Percentiles rank a stretch among this genome's conserved stretches.
phyloP scores from a whole-genome alignment of 805 yeast species.

The Kodamaea sagamina region DNA sequence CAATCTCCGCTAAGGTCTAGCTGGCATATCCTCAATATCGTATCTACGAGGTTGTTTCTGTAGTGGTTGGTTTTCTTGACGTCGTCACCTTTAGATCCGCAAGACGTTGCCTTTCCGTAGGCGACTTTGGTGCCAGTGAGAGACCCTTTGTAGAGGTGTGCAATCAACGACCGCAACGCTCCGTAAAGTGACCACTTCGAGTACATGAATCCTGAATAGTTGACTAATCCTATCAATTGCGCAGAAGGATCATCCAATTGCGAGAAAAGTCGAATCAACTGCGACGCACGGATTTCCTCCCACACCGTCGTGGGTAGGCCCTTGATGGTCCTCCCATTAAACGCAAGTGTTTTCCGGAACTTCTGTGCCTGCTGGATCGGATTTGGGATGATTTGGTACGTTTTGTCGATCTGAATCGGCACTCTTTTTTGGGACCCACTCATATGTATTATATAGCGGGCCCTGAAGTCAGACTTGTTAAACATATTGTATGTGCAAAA shows the following conservation, averaged over 20 bases:
- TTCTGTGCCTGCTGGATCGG: constrained; percentile 7
- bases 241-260: constrained; percentile 55
- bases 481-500: constrained; percentile 76
- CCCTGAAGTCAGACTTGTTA: constrained; percentile 73
- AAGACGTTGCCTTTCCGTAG: constrained; percentile 33
- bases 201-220: constrained; percentile 43
- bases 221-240: constrained; percentile 60
- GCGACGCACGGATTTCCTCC: constrained; percentile 63
- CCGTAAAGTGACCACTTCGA: constrained; percentile 14
- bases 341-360: constrained; percentile 19
- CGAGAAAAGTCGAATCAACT: constrained; percentile 54
- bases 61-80: constrained; percentile 31
- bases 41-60: constrained; percentile 56
- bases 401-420: constrained; percentile 37
- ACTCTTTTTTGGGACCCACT: constrained; percentile 12
- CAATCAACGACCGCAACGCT: constrained; percentile 42
- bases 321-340: constrained; percentile 20
- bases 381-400: constrained; percentile 29
- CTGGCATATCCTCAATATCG: constrained; percentile 47
- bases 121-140: constrained; percentile 46
- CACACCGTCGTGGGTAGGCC: constrained; percentile 38
- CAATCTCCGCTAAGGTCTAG: constrained; percentile 35
- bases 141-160: constrained; percentile 49
- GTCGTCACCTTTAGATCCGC: constrained; percentile 26
- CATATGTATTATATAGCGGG: constrained; percentile 42